phyloP scores from a whole-genome alignment of 2,329 filamentous ascomycete genomes.

The Botryosphaeria dothidea region DNA sequence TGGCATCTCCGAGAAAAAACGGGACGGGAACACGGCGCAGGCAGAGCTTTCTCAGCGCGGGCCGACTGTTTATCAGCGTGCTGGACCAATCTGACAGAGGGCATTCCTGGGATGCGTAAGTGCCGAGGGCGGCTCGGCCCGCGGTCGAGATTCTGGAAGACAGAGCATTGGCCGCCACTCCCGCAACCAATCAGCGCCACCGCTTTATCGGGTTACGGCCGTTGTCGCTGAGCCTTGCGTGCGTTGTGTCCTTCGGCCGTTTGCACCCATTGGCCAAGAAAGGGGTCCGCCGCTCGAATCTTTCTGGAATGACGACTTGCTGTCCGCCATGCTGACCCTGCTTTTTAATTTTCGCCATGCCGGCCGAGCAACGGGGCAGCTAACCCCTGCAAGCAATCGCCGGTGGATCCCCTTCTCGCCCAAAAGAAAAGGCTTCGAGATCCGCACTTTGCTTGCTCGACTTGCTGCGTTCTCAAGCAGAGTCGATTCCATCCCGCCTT shows the following conservation, averaged over 20 bases:
- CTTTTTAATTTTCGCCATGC: constrained; percentile 3
- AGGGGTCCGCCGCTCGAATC: background rate
- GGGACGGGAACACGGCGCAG: background rate
- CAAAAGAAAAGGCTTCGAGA: background rate
- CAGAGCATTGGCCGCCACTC: background rate
- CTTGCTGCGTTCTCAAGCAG: background rate
- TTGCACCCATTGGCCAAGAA: background rate
- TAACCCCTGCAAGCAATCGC: background rate
- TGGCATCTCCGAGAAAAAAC: background rate
- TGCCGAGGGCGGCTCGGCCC: constrained; percentile 3
- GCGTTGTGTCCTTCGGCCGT: background rate
- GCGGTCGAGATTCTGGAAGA: background rate
- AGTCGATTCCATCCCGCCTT: background rate
- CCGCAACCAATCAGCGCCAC: background rate
- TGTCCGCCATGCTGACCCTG: background rate
- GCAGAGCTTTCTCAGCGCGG: background rate
- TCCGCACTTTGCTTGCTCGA: background rate
- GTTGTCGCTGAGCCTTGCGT: background rate
- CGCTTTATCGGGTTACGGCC: background rate
- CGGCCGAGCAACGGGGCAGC: background rate
- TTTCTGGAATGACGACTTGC: background rate
- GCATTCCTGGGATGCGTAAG: background rate
- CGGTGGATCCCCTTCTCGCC: background rate
- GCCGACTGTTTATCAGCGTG: background rate
- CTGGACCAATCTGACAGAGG: background rate